phyloP scores from a whole-genome alignment of 192 early-diverging fungal genomes.

The Backusella morwellensis region DNA sequence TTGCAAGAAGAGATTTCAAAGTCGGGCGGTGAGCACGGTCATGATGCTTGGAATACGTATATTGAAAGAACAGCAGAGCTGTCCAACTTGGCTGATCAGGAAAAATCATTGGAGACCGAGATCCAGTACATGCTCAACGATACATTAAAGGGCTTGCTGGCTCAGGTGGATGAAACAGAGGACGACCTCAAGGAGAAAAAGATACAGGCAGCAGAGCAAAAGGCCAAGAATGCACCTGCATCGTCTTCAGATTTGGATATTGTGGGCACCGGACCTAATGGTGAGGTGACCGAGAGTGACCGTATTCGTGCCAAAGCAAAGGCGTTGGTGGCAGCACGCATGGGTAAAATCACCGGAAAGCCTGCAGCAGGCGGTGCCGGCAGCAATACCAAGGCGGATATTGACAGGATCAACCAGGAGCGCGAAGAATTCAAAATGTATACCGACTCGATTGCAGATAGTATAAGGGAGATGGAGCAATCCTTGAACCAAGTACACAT shows the following conservation, averaged over 20 bases:
- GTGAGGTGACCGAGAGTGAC: conserved; percentile 51
- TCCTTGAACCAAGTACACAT: conserved; percentile 15
- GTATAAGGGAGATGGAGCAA: conserved; percentile 14
- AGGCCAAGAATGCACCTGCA: conserved; percentile 15
- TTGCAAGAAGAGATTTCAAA: conserved; percentile 35
- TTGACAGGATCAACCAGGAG: conserved; percentile 24
- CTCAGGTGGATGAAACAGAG: conserved; percentile 44
- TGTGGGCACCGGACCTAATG: conserved; percentile 51
- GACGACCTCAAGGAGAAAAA: conserved; percentile 44
- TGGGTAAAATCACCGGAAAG: conserved; percentile 50
- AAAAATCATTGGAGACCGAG: conserved; percentile 46
- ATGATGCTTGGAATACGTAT: conserved; percentile 25
- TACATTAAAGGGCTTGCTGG: conserved; percentile 34
- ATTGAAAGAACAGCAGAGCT: conserved; percentile 41
- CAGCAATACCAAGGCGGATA: conserved; percentile 7
- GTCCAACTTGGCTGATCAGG: conserved; percentile 43
- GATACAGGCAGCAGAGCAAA: conserved; percentile 38
- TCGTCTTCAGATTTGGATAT: conserved; percentile 24
- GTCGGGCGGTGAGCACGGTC: conserved; percentile 4
- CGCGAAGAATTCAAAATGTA: conserved; percentile 24
- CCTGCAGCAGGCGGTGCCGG: not conserved
- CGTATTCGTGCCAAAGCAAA: conserved; percentile 51
- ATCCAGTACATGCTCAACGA: conserved; percentile 35
- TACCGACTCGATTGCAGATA: conserved; percentile 14
- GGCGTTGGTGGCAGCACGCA: conserved; percentile 48